These are phyloP conservation scores for Mycena metata DNA, from an alignment of 768 basidiomycete genomes.

Conservation along the genomic window DNA sequence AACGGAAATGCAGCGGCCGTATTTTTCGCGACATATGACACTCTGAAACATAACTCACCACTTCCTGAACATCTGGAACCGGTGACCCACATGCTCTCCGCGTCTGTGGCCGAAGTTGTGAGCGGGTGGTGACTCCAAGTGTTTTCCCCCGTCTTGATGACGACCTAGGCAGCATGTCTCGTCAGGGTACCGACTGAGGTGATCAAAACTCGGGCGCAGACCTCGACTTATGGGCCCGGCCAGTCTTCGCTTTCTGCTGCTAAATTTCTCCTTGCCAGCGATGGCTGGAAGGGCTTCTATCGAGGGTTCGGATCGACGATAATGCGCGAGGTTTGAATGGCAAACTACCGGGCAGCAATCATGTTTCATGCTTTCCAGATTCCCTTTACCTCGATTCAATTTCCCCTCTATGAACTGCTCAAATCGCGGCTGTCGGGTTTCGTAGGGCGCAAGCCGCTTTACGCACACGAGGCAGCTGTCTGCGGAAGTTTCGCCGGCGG, in stretches of 20 bases:
- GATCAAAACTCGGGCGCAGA: conserved; percentile 94
- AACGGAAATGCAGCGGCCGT: conserved; percentile 74
- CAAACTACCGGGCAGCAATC: conserved; percentile 35
- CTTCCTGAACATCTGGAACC: conserved; percentile 72
- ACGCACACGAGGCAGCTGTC: conserved; percentile 82
- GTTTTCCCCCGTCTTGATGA: conserved; percentile 26
- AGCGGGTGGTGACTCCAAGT: conserved; percentile 37
- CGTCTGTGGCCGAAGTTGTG: conserved; percentile 73
- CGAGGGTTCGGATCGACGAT: conserved; percentile 89
- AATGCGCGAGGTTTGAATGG: conserved; percentile 65
- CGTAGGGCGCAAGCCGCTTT: conserved; percentile 68
- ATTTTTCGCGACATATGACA: conserved; percentile 96
- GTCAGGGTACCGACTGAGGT: conserved; percentile 97
- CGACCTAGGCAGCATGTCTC: conserved; percentile 81
- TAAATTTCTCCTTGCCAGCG: conserved; percentile 65
- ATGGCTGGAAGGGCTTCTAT: conserved; percentile 87
- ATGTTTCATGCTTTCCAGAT: conserved; percentile 67
- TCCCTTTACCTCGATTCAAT: conserved; percentile 63
- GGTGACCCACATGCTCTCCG: conserved; percentile 58
- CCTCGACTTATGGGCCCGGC: conserved; percentile 76
- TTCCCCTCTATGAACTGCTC: conserved; percentile 90
- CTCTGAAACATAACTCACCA: conserved; percentile 83
- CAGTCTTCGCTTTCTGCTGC: conserved; percentile 74
- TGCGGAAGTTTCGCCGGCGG: conserved; percentile 96
- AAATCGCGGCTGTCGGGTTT: conserved; percentile 62